Evolutionary conservation across 228 moss, liverwort and hornwort genomes (phyloP), one percentile per base, ranked within the genome.

Genomic region (Sphagnum fallax): DNA sequence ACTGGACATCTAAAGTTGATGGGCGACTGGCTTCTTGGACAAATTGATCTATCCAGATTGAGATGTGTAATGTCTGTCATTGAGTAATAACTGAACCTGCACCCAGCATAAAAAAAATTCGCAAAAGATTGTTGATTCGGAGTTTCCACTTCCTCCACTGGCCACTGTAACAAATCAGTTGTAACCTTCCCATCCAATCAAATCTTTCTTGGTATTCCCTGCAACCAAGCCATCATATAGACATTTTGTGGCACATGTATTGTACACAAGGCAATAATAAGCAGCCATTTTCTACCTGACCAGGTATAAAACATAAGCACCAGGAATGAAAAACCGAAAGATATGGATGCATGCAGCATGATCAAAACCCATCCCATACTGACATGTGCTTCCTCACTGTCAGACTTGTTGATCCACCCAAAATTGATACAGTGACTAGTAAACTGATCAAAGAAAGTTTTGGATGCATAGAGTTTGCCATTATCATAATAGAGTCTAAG

Each of bases 371-470:
- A 97, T 2, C 86, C 86, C 52, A 80, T 83, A 0, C 65, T 63
- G 0, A 82, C 8, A 1, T 86, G 74, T 0, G 67, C 82, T 48
- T 2, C 0, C 1, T 63, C 64, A 0, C 80, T 78, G 74, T 82
- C 82, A 0, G 87, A 89, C 73, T 93, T 91, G 7, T 86, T 91
- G 6, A 77, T 90, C 88, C 91, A 93, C 0, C 91, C 93, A 92
- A 91, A 97, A 52, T 93, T 6, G 0, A 97, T 73, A 5, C 85
- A 79, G 52, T 83, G 65, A 5, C 70, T 61, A 47, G 77, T 81
- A 32, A 11, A 78, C 13, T 77, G 73, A 48, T 93, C 97, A 18
- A 51, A 93, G 65, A 97, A 97, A 5, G 89, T 90, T 69, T 97
- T 97, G 4, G 90, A 90, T 0, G 97, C 97, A 10, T 97, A 97